A percentile compares a stretch with the other conserved stretches of the same genome.
Conservation (phyloP, 192 early-diverging fungal genomes). For the Coemansia sp. region DNA sequence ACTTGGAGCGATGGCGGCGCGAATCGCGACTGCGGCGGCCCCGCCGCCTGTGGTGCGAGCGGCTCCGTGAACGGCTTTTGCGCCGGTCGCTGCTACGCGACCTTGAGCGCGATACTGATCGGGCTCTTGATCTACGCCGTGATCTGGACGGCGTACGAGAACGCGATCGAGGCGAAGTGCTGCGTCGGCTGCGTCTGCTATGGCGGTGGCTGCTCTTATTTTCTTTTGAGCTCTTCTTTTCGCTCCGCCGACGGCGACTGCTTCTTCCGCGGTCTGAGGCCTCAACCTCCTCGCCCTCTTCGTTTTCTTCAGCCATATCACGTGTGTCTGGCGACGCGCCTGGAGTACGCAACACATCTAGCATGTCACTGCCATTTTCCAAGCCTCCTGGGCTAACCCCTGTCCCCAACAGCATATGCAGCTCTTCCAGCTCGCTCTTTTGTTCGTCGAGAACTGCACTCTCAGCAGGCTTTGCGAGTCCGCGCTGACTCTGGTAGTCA, state of each 20-base stretch:
- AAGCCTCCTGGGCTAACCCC: slow-evolving; percentile 6
- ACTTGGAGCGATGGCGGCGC: slow-evolving; percentile 15
- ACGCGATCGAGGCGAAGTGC: slow-evolving; percentile 32
- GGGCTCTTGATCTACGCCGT: slow-evolving; percentile 17
- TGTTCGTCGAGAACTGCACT: slow-evolving; percentile 20
- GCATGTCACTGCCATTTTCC: not conserved
- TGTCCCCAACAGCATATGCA: slow-evolving; percentile 51
- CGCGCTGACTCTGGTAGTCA: slow-evolving; percentile 53
- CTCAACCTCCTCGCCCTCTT: slow-evolving; percentile 34
- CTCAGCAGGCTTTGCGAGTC: slow-evolving; percentile 33
- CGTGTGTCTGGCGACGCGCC: slow-evolving; percentile 39
- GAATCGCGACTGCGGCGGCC: slow-evolving; percentile 14
- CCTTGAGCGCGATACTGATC: slow-evolving; percentile 21
- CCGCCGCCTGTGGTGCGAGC: slow-evolving; percentile 15
- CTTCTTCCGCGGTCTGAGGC: slow-evolving; percentile 13
- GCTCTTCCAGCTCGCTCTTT: slow-evolving; percentile 55
- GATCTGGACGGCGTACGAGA: slow-evolving; percentile 20
- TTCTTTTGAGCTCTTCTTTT: slow-evolving; percentile 23
- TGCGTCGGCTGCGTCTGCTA: slow-evolving; percentile 21
- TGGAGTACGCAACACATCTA: slow-evolving; percentile 38
- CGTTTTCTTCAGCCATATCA: slow-evolving; percentile 10
- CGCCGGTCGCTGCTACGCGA: slow-evolving; percentile 22
- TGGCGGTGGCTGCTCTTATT: slow-evolving; percentile 17
- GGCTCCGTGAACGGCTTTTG: slow-evolving; percentile 15
- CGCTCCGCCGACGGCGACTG: slow-evolving; percentile 17